Evolutionary conservation across 2,329 filamentous ascomycete species (phyloP).

Genomic region (Penicillium psychrosexuale): DNA sequence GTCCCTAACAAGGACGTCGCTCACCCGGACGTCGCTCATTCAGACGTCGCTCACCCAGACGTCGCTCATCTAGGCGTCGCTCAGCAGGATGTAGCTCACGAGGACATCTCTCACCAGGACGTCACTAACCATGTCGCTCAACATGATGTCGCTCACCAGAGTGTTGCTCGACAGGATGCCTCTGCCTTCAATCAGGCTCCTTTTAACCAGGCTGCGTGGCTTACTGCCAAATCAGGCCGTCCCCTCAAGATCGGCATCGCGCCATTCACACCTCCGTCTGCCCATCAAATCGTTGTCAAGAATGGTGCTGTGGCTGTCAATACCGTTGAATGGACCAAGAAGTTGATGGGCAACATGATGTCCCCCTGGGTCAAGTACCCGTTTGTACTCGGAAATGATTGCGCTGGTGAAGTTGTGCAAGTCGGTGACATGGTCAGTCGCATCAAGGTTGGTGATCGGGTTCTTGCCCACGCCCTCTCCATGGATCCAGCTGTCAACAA

Average conservation of each 20-base stretch:
- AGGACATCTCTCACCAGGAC: background rate
- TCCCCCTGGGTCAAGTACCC: conserved; percentile 11
- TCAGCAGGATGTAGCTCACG: no score
- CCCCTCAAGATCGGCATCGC: background rate
- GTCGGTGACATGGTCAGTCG: conserved; percentile 11
- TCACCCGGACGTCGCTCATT: no score
- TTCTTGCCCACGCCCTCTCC: conserved; percentile 26
- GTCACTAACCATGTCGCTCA: background rate
- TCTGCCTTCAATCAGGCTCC: no score
- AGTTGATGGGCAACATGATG: conserved; percentile 4
- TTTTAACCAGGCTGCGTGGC: background rate
- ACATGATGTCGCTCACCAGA: no score
- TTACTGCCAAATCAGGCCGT: background rate
- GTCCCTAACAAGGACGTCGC: no score
- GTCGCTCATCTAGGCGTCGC: no score
- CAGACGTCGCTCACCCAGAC: no score
- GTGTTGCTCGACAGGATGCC: background rate
- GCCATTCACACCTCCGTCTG: background rate
- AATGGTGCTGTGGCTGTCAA: background rate
- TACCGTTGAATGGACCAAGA: background rate
- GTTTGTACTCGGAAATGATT: conserved; percentile 16
- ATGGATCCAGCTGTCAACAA: conserved; percentile 7
- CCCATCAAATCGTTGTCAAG: background rate
- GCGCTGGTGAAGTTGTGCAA: conserved; percentile 14
- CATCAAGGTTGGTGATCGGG: conserved; percentile 26